Conservation (phyloP, 2,329 filamentous ascomycete genomes). For the Colletotrichum sp. region DNA sequence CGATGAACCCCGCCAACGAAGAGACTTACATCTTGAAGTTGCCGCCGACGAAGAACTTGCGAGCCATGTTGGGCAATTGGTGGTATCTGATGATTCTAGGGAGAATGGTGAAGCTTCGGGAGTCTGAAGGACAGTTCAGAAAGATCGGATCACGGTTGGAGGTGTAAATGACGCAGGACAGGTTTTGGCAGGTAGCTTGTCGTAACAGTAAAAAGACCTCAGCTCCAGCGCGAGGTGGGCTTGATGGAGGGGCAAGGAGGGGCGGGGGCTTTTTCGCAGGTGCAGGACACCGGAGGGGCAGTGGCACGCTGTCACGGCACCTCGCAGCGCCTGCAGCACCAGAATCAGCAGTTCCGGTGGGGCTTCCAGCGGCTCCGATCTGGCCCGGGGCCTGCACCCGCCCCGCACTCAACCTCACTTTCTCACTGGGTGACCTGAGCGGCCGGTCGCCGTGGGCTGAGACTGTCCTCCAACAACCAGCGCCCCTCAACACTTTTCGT, state of each 20-base stretch:
- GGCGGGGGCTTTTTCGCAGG: neutral
- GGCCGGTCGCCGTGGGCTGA: constrained; percentile 2
- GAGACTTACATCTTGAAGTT: constrained; percentile 96
- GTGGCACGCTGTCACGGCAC: neutral
- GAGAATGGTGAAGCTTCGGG: neutral
- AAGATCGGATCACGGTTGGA: neutral
- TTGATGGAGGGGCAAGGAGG: constrained; percentile 20
- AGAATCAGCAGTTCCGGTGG: constrained; percentile 15
- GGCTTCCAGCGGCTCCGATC: constrained; percentile 6
- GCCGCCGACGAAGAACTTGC: constrained; percentile 96
- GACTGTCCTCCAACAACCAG: constrained; percentile 18
- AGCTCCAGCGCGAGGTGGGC: constrained; percentile 21
- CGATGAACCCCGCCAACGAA: constrained; percentile 1
- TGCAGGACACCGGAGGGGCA: neutral
- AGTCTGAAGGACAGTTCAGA: neutral
- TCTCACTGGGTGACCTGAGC: neutral
- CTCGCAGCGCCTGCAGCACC: constrained; percentile 3
- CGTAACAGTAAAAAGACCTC: constrained; percentile 18
- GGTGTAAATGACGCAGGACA: constrained; percentile 23
- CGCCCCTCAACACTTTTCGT: constrained; percentile 18
- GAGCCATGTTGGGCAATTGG: constrained; percentile 74
- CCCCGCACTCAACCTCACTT: constrained; percentile 19
- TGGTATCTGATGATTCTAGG: constrained; percentile 17
- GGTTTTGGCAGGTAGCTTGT: neutral
- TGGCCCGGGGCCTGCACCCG: constrained; percentile 11